Conservation (phyloP, 805 yeast genomes). For the Yamadazyma philogaea region DNA sequence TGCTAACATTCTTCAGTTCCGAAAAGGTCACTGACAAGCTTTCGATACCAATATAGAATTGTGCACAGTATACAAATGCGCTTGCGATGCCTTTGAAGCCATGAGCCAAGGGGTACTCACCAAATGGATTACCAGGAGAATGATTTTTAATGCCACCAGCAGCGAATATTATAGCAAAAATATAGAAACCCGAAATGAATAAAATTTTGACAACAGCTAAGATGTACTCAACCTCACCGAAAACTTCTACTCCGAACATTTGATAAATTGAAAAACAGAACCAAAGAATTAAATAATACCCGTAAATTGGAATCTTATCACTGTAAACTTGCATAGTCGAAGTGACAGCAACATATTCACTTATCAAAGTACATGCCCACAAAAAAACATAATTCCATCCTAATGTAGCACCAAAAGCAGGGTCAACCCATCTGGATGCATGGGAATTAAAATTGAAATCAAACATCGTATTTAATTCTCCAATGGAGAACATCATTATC, state of each 20-base stretch:
- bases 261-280: slow-evolving; percentile 34
- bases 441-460: slow-evolving; percentile 43
- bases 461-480: slow-evolving; percentile 37
- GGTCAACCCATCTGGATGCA: slow-evolving; percentile 39
- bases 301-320: slow-evolving; percentile 38
- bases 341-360: slow-evolving; percentile 46
- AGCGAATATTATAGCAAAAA: slow-evolving; percentile 21
- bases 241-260: slow-evolving; percentile 35
- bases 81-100: slow-evolving; percentile 33
- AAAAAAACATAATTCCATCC: slow-evolving; percentile 44
- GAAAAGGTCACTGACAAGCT: slow-evolving; percentile 25
- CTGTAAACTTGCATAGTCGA: slow-evolving; percentile 45
- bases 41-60: slow-evolving; percentile 33
- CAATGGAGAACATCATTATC: slow-evolving; percentile 38
- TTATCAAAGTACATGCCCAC: slow-evolving; percentile 35
- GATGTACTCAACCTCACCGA: slow-evolving; percentile 29
- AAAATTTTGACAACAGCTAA: slow-evolving; percentile 24
- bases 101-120: slow-evolving; percentile 26
- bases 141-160: slow-evolving; percentile 25
- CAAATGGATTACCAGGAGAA: slow-evolving; percentile 25
- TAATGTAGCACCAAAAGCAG: slow-evolving; percentile 35
- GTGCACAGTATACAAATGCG: slow-evolving; percentile 48
- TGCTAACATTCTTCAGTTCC: slow-evolving; percentile 33
- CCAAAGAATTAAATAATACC: slow-evolving; percentile 43
- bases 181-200: slow-evolving; percentile 19